Base-by-base conservation (phyloP, 257 asterid species). In the Coffea eugenioides region DNA sequence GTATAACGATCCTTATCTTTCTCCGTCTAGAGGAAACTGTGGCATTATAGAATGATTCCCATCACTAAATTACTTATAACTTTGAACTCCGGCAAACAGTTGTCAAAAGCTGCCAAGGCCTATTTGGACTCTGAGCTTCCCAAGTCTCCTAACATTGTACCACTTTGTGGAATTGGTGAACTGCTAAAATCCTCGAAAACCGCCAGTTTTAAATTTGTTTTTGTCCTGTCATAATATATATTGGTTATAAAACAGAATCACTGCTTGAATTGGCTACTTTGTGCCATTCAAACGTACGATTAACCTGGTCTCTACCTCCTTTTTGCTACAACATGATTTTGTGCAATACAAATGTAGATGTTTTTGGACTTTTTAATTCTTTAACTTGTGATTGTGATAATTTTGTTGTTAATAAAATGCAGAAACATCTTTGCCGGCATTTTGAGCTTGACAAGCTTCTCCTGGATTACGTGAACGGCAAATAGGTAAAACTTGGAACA, bases 391-490 rank as follows among this genome's bases (percentile, higher is more conserved):
- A 65, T 71, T 56, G 13, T 75, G 49, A 52, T 82, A 48, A 71
- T 59, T 21, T 39, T 39, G 43, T 39, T 39, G 43, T n/a, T 52
- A 43, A 11, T 80, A 73, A 71, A 9, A 73, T 80, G 90, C 98
- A 94, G 98, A 91, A 87, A 87, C 84, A 82, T 82, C 80, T 94
- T 73, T 92, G 98, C 93, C 90, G 89, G 70, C 97, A 89, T 85
- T 94, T 94, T 88, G 97, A 90, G 93, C 98, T 94, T 6, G 98
- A 94, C 82, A 90, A 91, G 88, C 91, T 85, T 82, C 90, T 94
- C 51, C 87, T 94, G 43, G 97, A 94, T 77, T 92, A 94, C 82
- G 90, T 92, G 73, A 88, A 88, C 71, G 91, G 89, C 46, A 94
- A 88, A 87, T 94, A 93, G 96, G 92, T 87, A 85, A 84, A 43